These are phyloP conservation scores for Botryotinia convoluta DNA, from an alignment of 2,329 filamentous ascomycete genomes.

Conservation along the genomic window DNA sequence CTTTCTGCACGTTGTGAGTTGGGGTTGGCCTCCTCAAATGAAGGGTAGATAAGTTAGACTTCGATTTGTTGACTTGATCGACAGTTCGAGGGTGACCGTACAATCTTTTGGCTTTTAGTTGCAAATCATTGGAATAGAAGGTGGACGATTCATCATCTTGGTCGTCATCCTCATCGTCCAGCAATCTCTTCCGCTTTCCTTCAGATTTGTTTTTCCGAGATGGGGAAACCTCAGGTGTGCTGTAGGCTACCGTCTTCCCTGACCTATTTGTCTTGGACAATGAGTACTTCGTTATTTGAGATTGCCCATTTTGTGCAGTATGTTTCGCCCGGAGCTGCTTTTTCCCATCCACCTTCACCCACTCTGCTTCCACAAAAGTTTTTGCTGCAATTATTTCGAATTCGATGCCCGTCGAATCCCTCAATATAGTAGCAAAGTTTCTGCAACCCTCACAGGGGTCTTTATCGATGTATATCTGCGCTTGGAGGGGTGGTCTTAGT, in stretches of 20 bases:
- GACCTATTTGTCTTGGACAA: neutral
- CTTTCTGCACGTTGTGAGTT: neutral
- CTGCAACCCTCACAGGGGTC: slow-evolving; percentile 4
- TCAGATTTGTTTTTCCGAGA: neutral
- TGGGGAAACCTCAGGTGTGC: neutral
- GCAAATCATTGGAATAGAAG: neutral
- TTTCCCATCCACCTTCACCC: slow-evolving; percentile 1
- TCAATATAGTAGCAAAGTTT: neutral
- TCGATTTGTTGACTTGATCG: neutral
- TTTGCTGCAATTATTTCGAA: slow-evolving; percentile 1
- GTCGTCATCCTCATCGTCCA: neutral
- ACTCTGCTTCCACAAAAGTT: slow-evolving; percentile 4
- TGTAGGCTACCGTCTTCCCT: neutral
- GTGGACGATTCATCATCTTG: neutral
- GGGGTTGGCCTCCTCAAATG: neutral
- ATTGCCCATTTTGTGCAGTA: neutral
- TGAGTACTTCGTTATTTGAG: neutral
- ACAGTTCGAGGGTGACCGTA: neutral
- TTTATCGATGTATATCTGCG: slow-evolving; percentile 2
- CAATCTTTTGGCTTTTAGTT: neutral
- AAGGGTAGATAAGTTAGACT: neutral
- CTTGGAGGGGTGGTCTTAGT: neutral
- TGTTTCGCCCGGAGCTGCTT: neutral
- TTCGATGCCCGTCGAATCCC: neutral
- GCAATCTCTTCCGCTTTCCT: neutral